Percentiles rank a stretch among this genome's conserved stretches.
Conservation (phyloP, 345 rosid genomes). For the Pelargonium nanum region DNA sequence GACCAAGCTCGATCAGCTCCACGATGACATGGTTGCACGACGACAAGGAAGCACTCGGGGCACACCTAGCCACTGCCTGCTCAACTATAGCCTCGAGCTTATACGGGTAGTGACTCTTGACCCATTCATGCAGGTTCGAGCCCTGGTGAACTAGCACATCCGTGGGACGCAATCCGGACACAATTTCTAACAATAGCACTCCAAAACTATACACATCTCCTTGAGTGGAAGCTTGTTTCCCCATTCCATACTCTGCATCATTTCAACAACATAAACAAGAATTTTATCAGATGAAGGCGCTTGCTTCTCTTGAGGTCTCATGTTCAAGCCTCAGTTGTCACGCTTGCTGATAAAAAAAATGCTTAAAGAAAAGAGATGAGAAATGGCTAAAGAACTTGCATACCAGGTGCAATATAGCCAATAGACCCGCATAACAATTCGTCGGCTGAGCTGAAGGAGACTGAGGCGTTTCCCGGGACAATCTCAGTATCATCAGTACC, state of each 20-base stretch:
- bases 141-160: slow-evolving; percentile 47
- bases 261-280: neutral
- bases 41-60: slow-evolving; percentile 22
- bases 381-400: neutral
- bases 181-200: slow-evolving; percentile 62
- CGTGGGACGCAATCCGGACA: slow-evolving; percentile 68
- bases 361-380: neutral
- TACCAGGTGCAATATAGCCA: slow-evolving; percentile 95
- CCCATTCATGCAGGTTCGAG: slow-evolving; percentile 68
- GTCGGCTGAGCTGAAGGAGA: slow-evolving; percentile 57
- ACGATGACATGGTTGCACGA: slow-evolving; percentile 47
- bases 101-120: slow-evolving; percentile 59
- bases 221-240: slow-evolving; percentile 56
- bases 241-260: slow-evolving; percentile 71
- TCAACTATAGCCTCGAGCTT: slow-evolving; percentile 50
- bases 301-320: too few relatives aligned
- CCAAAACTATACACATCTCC: slow-evolving; percentile 95
- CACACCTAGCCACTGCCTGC: slow-evolving; percentile 38
- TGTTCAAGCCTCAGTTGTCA: too few relatives aligned
- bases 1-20: slow-evolving; percentile 74
- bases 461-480: slow-evolving; percentile 27
- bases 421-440: slow-evolving; percentile 75
- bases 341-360: too few relatives aligned
- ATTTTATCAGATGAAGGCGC: too few relatives aligned
- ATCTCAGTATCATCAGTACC: slow-evolving; percentile 20